Conservation (phyloP, 2,329 filamentous ascomycete species). For the Westerdykella sp. region DNA sequence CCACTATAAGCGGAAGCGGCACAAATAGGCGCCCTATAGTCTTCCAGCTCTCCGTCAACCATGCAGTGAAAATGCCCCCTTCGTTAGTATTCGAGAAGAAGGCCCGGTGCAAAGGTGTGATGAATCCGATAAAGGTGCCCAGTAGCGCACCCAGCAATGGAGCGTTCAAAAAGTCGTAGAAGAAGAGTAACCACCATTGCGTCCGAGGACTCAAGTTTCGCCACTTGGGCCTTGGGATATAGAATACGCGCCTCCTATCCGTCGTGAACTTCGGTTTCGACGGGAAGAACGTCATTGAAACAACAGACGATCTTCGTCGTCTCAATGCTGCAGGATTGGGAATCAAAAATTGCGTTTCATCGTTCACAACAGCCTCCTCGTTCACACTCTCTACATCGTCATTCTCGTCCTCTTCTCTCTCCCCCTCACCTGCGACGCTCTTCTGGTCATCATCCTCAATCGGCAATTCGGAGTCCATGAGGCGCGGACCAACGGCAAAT, state of each 20-base stretch:
- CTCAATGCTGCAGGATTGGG: neutral
- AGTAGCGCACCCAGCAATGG: conserved; percentile 23
- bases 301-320: conserved; percentile 13
- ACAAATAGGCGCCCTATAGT: conserved; percentile 23
- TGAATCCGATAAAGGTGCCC: conserved; percentile 23
- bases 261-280: conserved; percentile 22
- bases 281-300: conserved; percentile 26
- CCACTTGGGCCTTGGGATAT: conserved; percentile 21
- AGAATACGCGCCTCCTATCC: conserved; percentile 17
- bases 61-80: conserved; percentile 26
- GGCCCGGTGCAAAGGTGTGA: conserved; percentile 15
- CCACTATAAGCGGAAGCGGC: conserved; percentile 24
- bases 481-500: conserved; percentile 55
- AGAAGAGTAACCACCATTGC: conserved; percentile 26
- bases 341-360: conserved; percentile 1
- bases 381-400: conserved; percentile 6
- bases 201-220: conserved; percentile 15
- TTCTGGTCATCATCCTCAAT: conserved; percentile 19
- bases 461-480: conserved; percentile 45
- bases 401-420: conserved; percentile 1
- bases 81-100: conserved; percentile 22
- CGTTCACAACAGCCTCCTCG: neutral
- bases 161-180: conserved; percentile 29
- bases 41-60: conserved; percentile 26
- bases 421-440: conserved; percentile 2